Base-by-base conservation (phyloP, 1,139 yeast genomes). In the Chernovozyma aurita region DNA sequence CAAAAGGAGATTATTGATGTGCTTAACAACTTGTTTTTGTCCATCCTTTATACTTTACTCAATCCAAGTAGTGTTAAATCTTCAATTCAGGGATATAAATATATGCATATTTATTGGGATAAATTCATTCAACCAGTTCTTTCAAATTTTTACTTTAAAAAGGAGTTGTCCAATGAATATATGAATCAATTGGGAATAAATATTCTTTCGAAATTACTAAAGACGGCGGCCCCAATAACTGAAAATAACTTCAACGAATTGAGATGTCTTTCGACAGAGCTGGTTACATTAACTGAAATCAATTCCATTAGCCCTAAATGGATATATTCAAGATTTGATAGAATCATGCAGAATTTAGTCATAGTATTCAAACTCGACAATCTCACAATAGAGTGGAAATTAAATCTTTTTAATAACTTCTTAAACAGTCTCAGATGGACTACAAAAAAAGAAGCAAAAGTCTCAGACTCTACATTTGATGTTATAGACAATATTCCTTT, bases 31-130 rank as follows among this genome's bases (percentile, higher is more conserved):
- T 38, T 57, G 18, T 58, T 65, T 29, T 38, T 64, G 24, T 47
- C 63, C 3, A 57, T 65, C 2, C 44, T 65, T n/a, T 66, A 67
- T 46, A 50, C 54, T 25, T 44, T 66, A 33, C 42, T 64, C 22
- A 60, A 59, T 39, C 56, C 56, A 7, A 41, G 45, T 13, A 43
- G 45, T 2, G 44, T 46, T 15, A 53, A 50, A 33, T 44, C 45
- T n/a, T 18, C 27, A 7, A 6, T n/a, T 5, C 18, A 11, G 5
- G 16, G 28, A 4, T 36, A 44, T 3, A 60, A 59, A 34, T 53
- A 57, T 38, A 43, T 64, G 26, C 59, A 59, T 32, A 43, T 63
- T 4, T 59, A 62, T 31, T 69, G 74, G 74, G 73, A 66, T 37
- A 59, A 53, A 33, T 47, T 69, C 2, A 43, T 69, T 16, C 63